phyloP scores from a whole-genome alignment of 2,329 filamentous ascomycete species.

The Hypoxylon sp. region DNA sequence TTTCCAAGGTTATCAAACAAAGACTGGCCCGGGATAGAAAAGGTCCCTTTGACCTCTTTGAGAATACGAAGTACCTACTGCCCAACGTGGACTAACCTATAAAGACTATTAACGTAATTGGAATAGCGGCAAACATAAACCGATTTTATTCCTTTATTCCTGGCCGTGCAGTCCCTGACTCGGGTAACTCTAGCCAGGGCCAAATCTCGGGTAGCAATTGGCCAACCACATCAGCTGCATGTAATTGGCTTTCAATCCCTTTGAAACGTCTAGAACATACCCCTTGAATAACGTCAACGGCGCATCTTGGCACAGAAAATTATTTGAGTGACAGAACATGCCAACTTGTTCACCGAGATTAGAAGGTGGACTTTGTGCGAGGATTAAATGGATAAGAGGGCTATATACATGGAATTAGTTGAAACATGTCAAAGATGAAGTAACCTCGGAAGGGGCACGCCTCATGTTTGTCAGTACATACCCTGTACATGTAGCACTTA shows the following conservation, averaged over 20 bases:
- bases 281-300: slow-evolving; percentile 40
- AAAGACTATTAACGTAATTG: slow-evolving; percentile 9
- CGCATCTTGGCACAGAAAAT: slow-evolving; percentile 18
- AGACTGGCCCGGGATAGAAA: not conserved
- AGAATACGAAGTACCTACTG: slow-evolving; percentile 20
- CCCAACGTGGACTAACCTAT: slow-evolving; percentile 13
- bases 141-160: slow-evolving; percentile 11
- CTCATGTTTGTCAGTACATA: not conserved
- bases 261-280: slow-evolving; percentile 39
- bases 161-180: slow-evolving; percentile 22
- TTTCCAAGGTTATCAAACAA: slow-evolving; percentile 2
- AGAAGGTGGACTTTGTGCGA: slow-evolving; percentile 14
- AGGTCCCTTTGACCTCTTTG: not conserved
- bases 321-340: slow-evolving; percentile 14
- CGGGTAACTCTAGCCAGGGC: slow-evolving; percentile 21
- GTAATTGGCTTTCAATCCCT: slow-evolving; percentile 30
- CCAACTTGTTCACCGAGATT: slow-evolving; percentile 11
- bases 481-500: slow-evolving; percentile 1
- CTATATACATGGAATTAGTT: slow-evolving; percentile 15
- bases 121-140: slow-evolving; percentile 14
- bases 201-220: slow-evolving; percentile 30
- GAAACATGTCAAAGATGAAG: slow-evolving; percentile 12
- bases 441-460: not conserved
- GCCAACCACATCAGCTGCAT: slow-evolving; percentile 29
- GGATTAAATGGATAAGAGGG: not conserved